Evolutionary conservation across 2,329 filamentous ascomycete genomes (phyloP), one percentile per base, ranked within the genome.

Genomic region (Epichloe aotearoae): DNA sequence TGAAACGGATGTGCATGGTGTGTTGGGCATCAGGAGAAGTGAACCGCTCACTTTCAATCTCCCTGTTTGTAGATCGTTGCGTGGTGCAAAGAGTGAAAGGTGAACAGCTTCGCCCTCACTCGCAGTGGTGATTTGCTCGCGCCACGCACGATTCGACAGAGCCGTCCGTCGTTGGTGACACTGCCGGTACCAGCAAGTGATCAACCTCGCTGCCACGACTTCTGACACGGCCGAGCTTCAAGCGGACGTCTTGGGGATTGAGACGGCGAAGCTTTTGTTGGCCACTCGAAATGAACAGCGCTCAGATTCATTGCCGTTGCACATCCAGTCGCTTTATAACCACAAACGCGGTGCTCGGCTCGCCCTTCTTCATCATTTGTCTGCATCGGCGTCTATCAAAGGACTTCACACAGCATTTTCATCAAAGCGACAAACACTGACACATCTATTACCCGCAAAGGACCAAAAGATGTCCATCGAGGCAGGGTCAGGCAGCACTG

Each of bases 381-480:
- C 26, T 30, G 26, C 26, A 30, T 30, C 26, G 26, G 1, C 26
- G 26, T 30, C 10, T 30, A 6, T 6, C 26, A 34, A n/a, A 10
- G 8, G 3, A 17, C 38, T 44, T 38, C 4, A 5, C 17, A 26
- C 6, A 30, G 26, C 44, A 0, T 39, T 26, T 41, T 33, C 26
- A 4, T 33, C 10, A 11, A 5, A 37, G n/a, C n/a, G 2, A 30
- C 26, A 17, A 33, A 14, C n/a, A 33, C 50, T 51, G n/a, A 48
- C 33, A 19, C 5, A 10, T 3, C 20, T 34, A n/a, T n/a, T n/a
- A 15, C 40, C 12, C 15, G n/a, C 15, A n/a, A 47, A 38, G 44
- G 37, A 44, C 38, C 7, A 47, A 20, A 11, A 11, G 20, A 57
- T 55, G 55, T 52, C 55, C 34, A 14, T 33, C 34, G 52, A 53